Evolutionary conservation across 176 grass and related monocot species (phyloP).

Genomic region (Zea mays): Zm-B73-REFERENCE-NAM-5.0 NC_050100.1:73705001-73705500

Average conservation of each 20-base stretch:
- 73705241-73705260: neutral
- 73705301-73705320: conserved; percentile 65
- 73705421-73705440: conserved; percentile 98
- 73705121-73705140: conserved; percentile 1
- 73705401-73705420: conserved; percentile 77
- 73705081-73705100: neutral
- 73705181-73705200: neutral
- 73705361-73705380: conserved; percentile 82
- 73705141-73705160: neutral
- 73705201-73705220: neutral
- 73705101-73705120: neutral
- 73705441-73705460: conserved; percentile 95
- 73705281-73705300: conserved; percentile 10
- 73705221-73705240: neutral
- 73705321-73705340: conserved; percentile 98
- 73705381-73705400: conserved; percentile 77
- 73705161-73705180: neutral
- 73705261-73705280: neutral
- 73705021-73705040: neutral
- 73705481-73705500: conserved; percentile 36
- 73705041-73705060: neutral
- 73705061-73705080: neutral
- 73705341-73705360: conserved; percentile 90
- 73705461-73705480: conserved; percentile 32
- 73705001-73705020: neutral